Conservation (phyloP, 2,329 filamentous ascomycete genomes). For the Aspergillus vadensis region DNA sequence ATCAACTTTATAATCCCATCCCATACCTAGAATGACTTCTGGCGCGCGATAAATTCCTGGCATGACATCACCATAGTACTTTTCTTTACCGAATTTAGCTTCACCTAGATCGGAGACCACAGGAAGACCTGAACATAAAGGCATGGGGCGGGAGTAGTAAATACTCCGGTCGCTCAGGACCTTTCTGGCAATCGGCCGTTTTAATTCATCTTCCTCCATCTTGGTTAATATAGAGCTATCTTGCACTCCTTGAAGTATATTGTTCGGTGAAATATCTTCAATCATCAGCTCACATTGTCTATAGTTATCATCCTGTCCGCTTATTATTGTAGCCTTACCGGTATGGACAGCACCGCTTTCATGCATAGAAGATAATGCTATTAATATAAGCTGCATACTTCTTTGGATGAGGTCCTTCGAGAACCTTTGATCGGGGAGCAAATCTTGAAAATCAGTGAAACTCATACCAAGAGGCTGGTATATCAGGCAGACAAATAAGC, state of each 20-base stretch:
- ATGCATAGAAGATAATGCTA: slow-evolving; percentile 29
- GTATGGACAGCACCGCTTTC: slow-evolving; percentile 29
- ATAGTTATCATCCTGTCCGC: not conserved
- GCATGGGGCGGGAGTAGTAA: slow-evolving; percentile 29
- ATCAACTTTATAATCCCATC: slow-evolving; percentile 34
- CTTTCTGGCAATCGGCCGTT: slow-evolving; percentile 32
- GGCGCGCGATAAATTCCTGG: slow-evolving; percentile 34
- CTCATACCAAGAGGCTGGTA: slow-evolving; percentile 28
- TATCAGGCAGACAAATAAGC: slow-evolving; percentile 26
- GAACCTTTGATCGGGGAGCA: slow-evolving; percentile 14
- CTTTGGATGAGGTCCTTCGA: slow-evolving; percentile 23
- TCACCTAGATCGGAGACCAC: slow-evolving; percentile 35
- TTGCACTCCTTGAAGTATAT: slow-evolving; percentile 33
- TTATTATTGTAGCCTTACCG: slow-evolving; percentile 15
- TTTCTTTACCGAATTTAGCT: slow-evolving; percentile 22
- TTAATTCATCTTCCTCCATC: slow-evolving; percentile 34
- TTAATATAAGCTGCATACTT: slow-evolving; percentile 22
- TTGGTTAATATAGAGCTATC: slow-evolving; percentile 28
- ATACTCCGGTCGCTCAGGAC: slow-evolving; percentile 31
- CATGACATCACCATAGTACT: slow-evolving; percentile 28
- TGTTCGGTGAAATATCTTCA: slow-evolving; percentile 34
- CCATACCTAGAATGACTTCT: slow-evolving; percentile 35
- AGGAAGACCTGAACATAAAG: slow-evolving; percentile 20
- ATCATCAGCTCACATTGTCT: not conserved
- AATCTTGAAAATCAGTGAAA: slow-evolving; percentile 20